Evolutionary conservation across 352 stramenopile genomes (phyloP), one percentile per base, ranked within the genome.

Genomic region (Pseudoperonospora humuli): DNA sequence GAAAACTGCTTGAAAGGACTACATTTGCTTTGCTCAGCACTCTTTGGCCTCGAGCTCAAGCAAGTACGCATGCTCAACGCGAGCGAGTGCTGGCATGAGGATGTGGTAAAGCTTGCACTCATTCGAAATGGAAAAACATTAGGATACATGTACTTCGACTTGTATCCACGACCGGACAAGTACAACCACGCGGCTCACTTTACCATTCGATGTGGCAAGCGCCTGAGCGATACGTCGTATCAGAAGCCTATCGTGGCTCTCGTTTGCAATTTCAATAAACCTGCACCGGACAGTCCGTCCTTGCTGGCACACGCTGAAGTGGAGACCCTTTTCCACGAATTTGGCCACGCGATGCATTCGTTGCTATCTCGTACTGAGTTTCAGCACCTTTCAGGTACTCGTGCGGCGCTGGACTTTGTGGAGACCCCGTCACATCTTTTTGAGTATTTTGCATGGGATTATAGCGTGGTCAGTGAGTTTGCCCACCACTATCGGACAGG

Each of bases 281-380:
- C 82, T 1, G 75, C 74, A 10, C 73, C 77, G 2, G 63, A 69
- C 20, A 79, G 71, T 15, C 80, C 80, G 3, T 84, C 73, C 3
- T 68, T 93, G 20, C 41, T 93, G 38, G 83, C 73, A 5, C 95
- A 98, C 54, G 84, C 82, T 0, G 95, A 98, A 64, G 87, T 98
- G 8, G 93, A 98, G 75, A 98, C 96, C 6, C 75, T 98, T 4
- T 98, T 97, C 57, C 96, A 99, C 55, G 95, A 99, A 68, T 98
- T 98, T 55, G 96, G 96, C 3, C 96, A 99, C 61, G 95, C 90
- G 17, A 75, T 98, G 56, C 95, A 99, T 65, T 98, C 95, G 13
- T 59, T 98, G 26, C 66, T 99, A 6, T 97, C 86, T 24, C 74
- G 81, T 17, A 98, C 95, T 5, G 82, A 95, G 41, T 98, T 98